Base-by-base conservation (phyloP, 2,329 filamentous ascomycete genomes). In the Exophiala sp. region DNA sequence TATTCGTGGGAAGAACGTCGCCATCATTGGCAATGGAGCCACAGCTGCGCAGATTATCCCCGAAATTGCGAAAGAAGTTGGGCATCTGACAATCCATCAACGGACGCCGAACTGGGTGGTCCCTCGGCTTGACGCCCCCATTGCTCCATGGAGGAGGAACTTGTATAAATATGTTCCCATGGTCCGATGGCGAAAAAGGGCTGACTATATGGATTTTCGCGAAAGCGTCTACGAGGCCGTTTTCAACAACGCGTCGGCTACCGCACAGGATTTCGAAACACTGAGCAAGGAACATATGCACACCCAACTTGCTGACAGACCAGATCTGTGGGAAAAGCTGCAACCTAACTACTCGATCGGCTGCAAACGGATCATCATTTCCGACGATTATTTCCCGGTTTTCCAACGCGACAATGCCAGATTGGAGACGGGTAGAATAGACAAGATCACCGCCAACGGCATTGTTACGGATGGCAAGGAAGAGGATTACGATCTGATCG, bases 21-120 rank as follows among this genome's bases (percentile, higher is more conserved):
- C 76, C 0, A 66, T 85, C n/a, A 77, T 85, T 35, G 81, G 82
- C 2, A 84, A 82, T 63, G 80, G 78, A 76, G 80, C 80, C 34
- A 83, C 80, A 0, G 79, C 80, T 1, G 76, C 75, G 1, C 82
- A 84, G 57, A 82, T 84, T 57, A 71, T 82, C 29, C 81, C 81
- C 1, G 80, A 83, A 48, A 71, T 83, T 33, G 75, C 76, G 2
- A 78, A 78, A 40, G 69, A 74, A 2, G 77, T 75, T 8, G 70
- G 74, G 2, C 69, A 74, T 10, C 65, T 84, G 12, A 78, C 75
- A 0, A 68, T 84, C 11, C 83, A 79, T 64, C 81, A 84, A 62
- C 71, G 82, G 12, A 79, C 79, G 0, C 78, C 82, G 0, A 83
- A 83, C 60, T 84, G 80, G 80, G 66, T 84, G 5, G 72, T 81